phyloP scores from a whole-genome alignment of 2,329 filamentous ascomycete genomes.

The Colletotrichum tropicicola region DNA sequence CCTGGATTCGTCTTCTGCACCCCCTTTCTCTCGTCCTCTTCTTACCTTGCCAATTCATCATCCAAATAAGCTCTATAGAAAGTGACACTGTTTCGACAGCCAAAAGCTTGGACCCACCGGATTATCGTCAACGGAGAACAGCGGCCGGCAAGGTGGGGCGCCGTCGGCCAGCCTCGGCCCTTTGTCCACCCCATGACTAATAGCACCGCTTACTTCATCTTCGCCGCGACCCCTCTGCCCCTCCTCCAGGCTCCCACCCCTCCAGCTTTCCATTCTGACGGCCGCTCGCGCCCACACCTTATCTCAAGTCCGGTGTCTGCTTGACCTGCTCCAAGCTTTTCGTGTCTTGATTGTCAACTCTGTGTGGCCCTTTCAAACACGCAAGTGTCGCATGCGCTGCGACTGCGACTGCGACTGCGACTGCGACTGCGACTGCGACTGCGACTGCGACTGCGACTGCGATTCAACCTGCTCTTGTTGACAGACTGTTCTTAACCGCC shows the following conservation, averaged over 20 bases:
- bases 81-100: too few species aligned
- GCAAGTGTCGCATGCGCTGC: conserved; percentile 8
- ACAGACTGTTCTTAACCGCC: not conserved
- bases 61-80: too few species aligned
- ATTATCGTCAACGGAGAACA: not conserved
- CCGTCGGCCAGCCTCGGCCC: conserved; percentile 25
- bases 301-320: not conserved
- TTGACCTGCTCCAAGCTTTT: conserved; percentile 2
- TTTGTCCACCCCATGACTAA: conserved; percentile 9
- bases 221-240: not conserved
- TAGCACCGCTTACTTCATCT: conserved; percentile 6
- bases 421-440: too few species aligned
- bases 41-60: too few species aligned
- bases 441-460: too few species aligned
- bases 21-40: not conserved
- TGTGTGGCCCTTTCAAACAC: conserved; percentile 17
- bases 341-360: conserved; percentile 10
- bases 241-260: too few species aligned
- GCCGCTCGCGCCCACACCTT: not conserved
- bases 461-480: not conserved
- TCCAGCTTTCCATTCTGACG: not conserved
- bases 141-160: conserved; percentile 6
- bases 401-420: too few species aligned
- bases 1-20: not conserved
- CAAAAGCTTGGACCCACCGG: not conserved